phyloP scores from a whole-genome alignment of 768 basidiomycete genomes.

The Lyophyllum atratum region DNA sequence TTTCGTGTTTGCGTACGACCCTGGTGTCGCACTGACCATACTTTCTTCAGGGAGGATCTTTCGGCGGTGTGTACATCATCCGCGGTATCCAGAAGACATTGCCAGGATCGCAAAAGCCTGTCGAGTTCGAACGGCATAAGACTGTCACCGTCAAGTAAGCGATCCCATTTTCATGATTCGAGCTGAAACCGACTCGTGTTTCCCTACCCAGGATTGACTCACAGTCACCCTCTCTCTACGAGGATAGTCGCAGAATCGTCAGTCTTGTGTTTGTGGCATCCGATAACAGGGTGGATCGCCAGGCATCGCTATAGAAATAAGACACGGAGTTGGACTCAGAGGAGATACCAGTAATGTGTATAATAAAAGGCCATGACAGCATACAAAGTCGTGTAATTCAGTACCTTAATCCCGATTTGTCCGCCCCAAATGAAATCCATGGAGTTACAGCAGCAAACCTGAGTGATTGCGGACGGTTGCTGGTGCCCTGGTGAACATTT shows the following conservation, averaged over 20 bases:
- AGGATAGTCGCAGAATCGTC: constrained; percentile 52
- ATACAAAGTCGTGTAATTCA: not conserved
- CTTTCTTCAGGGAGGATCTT: constrained; percentile 42
- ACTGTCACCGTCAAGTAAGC: constrained; percentile 52
- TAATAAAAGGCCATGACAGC: not conserved
- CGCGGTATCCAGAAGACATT: constrained; percentile 44
- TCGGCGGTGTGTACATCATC: constrained; percentile 53
- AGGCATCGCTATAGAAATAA: constrained; percentile 22
- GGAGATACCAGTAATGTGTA: constrained; percentile 3
- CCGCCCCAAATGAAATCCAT: not conserved
- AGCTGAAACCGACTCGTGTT: not conserved
- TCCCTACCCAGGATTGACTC: constrained; percentile 41
- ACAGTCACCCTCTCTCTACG: constrained; percentile 29
- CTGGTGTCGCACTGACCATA: not conserved
- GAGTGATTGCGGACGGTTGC: not conserved
- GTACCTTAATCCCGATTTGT: not conserved
- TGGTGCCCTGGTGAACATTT: not conserved
- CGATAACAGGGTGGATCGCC: constrained; percentile 37
- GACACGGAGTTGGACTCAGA: not conserved
- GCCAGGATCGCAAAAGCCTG: constrained; percentile 31
- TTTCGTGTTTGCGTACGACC: constrained; percentile 9
- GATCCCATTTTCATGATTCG: not conserved
- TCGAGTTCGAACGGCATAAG: constrained; percentile 51
- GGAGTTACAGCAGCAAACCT: not conserved
- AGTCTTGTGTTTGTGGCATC: constrained; percentile 49